phyloP scores from a whole-genome alignment of 176 grass and related monocot species.

The Olyra latifolia region DNA sequence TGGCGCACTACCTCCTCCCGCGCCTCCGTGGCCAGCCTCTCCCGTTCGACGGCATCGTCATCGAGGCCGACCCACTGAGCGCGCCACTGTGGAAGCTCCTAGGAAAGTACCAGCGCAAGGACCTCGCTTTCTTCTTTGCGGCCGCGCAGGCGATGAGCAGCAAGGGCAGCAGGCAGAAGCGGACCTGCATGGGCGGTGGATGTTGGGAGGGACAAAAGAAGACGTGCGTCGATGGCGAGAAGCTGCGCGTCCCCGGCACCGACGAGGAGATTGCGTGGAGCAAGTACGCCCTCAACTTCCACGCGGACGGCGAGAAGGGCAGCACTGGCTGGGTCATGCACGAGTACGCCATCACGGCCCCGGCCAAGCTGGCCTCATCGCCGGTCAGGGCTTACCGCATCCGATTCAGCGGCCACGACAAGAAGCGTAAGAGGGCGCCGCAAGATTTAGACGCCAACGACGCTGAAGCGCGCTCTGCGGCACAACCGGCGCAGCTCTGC shows the following conservation, averaged over 20 bases:
- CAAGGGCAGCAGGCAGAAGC: neutral
- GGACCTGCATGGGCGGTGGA: neutral
- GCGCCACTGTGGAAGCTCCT: slow-evolving; percentile 26
- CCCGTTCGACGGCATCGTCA: too few species aligned
- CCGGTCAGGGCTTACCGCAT: neutral
- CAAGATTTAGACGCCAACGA: neutral
- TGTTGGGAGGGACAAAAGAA: neutral
- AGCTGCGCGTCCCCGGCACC: neutral
- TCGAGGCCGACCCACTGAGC: too few species aligned
- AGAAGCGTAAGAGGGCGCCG: neutral
- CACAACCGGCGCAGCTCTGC: neutral
- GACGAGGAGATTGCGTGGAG: slow-evolving; percentile 6
- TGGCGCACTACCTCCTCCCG: neutral
- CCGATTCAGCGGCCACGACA: neutral
- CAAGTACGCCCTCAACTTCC: slow-evolving; percentile 21
- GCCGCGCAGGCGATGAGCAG: neutral
- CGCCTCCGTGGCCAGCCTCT: neutral
- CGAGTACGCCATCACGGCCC: slow-evolving; percentile 29
- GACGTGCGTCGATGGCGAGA: neutral
- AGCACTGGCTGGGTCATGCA: slow-evolving; percentile 44
- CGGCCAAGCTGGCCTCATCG: neutral
- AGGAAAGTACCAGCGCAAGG: neutral
- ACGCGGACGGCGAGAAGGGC: neutral
- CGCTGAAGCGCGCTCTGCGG: neutral
- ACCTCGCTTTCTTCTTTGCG: slow-evolving; percentile 26